Percentiles rank a stretch among this genome's conserved stretches.
Conservation (phyloP, 2,329 filamentous ascomycete species). For the Aureobasidium sp. region DNA sequence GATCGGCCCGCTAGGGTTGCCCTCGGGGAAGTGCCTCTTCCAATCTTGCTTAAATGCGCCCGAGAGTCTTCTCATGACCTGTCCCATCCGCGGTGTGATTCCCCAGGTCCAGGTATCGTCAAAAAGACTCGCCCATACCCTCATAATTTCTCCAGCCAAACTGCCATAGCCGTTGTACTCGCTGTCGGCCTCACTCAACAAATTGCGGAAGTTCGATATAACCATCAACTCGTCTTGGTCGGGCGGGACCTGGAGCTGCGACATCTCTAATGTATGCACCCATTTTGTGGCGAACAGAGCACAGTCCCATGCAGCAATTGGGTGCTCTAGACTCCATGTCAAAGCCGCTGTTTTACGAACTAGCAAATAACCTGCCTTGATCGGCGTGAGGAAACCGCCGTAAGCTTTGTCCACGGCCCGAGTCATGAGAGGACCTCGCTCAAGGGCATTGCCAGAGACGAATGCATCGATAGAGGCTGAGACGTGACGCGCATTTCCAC, state of each 20-base stretch:
- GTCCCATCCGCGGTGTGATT: slow-evolving; percentile 11
- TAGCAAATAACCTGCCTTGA: slow-evolving; percentile 23
- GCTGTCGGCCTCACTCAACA: neutral
- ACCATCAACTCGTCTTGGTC: neutral
- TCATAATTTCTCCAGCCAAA: slow-evolving; percentile 11
- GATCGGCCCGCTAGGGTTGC: neutral
- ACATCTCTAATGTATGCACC: slow-evolving; percentile 8
- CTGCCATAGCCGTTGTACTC: neutral
- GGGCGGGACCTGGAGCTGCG: neutral
- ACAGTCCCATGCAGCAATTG: slow-evolving; percentile 17
- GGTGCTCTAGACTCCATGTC: slow-evolving; percentile 24
- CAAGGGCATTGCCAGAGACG: slow-evolving; percentile 20
- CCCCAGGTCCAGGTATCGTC: slow-evolving; percentile 17
- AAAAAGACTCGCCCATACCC: slow-evolving; percentile 12
- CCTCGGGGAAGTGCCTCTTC: neutral
- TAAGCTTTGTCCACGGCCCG: slow-evolving; percentile 27
- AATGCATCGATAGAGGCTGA: neutral
- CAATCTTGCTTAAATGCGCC: slow-evolving; percentile 7
- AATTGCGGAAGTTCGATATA: neutral
- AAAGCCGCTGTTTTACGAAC: slow-evolving; percentile 26
- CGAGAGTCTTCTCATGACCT: slow-evolving; percentile 10
- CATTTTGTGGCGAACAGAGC: slow-evolving; percentile 14
- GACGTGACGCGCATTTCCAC: slow-evolving; percentile 21
- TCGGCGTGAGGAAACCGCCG: slow-evolving; percentile 25
- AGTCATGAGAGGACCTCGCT: slow-evolving; percentile 24